Evolutionary conservation across 164 flowering plant genomes (phyloP).

Genomic region (Chimonanthus salicifolius): DNA sequence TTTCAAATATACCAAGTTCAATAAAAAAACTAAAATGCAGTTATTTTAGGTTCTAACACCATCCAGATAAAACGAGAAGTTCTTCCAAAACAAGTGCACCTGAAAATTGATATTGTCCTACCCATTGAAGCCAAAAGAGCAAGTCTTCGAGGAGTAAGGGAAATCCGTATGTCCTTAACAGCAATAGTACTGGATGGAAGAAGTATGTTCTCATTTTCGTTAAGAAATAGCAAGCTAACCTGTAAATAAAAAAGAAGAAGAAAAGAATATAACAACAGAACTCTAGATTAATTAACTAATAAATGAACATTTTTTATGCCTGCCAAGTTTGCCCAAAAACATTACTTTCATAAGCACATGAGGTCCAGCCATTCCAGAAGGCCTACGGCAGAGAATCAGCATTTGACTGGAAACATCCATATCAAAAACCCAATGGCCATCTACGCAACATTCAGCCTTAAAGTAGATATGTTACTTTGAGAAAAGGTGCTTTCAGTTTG

Average conservation of each 20-base stretch:
- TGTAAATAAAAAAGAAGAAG: constrained; percentile 29
- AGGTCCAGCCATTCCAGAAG: constrained; percentile 40
- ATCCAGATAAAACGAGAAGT: neutral
- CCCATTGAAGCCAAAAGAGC: constrained; percentile 70
- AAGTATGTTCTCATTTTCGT: constrained; percentile 54
- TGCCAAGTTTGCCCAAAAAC: constrained; percentile 5
- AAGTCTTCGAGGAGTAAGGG: constrained; percentile 37
- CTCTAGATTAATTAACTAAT: neutral
- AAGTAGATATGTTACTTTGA: constrained; percentile 6
- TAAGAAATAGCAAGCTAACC: constrained; percentile 67
- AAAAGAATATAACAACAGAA: neutral
- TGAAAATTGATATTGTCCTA: constrained; percentile 68
- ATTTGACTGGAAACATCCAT: constrained; percentile 45
- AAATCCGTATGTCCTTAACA: constrained; percentile 61
- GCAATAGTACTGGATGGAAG: constrained; percentile 55
- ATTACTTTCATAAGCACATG: constrained; percentile 69
- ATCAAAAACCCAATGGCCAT: constrained; percentile 78
- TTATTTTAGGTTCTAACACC: neutral
- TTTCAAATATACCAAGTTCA: neutral
- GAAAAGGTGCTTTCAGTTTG: neutral
- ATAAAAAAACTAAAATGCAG: neutral
- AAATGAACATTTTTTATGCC: neutral
- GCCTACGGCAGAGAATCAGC: constrained; percentile 53
- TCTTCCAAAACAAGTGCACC: constrained; percentile 30
- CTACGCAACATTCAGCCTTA: constrained; percentile 54